phyloP scores from a whole-genome alignment of 1,139 yeast species.

The Sugiyamaella castrensis region DNA sequence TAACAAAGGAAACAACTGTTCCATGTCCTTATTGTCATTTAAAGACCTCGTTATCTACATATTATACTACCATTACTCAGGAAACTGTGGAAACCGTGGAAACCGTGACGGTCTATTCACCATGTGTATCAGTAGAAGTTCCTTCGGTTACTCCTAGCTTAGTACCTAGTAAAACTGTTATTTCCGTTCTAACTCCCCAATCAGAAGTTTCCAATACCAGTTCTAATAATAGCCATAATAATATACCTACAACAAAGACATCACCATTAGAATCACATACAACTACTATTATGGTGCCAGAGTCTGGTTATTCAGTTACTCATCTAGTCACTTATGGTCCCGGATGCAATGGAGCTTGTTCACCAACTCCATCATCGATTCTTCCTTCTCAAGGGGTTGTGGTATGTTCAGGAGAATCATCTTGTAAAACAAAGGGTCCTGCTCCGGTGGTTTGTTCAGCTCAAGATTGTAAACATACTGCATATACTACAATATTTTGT shows the following conservation, averaged over 20 bases:
- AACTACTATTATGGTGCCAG: constrained; percentile 6
- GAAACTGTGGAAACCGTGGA: neutral
- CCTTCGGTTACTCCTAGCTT: constrained; percentile 17
- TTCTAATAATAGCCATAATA: too few species aligned
- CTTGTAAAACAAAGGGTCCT: constrained; percentile 7
- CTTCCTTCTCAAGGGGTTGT: constrained; percentile 1
- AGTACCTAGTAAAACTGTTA: constrained; percentile 4
- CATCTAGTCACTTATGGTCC: constrained; percentile 4
- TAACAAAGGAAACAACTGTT: constrained; percentile 14
- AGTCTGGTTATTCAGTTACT: constrained; percentile 1
- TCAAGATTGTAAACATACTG: constrained; percentile 4
- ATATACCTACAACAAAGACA: neutral
- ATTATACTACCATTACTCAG: constrained; percentile 12
- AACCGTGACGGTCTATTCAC: constrained; percentile 16
- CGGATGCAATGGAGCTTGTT: constrained; percentile 1
- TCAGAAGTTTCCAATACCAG: neutral
- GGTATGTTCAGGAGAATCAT: constrained; percentile 3
- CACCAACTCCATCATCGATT: neutral
- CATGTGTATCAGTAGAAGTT: constrained; percentile 12
- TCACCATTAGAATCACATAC: constrained; percentile 1
- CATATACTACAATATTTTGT: constrained; percentile 7
- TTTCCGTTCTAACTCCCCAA: neutral
- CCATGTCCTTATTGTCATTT: constrained; percentile 23
- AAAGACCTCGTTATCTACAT: constrained; percentile 17
- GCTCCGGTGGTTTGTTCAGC: constrained; percentile 11